These are phyloP conservation scores for Gymnopilus dilepis DNA, from an alignment of 768 basidiomycete species.

Conservation along the genomic window DNA sequence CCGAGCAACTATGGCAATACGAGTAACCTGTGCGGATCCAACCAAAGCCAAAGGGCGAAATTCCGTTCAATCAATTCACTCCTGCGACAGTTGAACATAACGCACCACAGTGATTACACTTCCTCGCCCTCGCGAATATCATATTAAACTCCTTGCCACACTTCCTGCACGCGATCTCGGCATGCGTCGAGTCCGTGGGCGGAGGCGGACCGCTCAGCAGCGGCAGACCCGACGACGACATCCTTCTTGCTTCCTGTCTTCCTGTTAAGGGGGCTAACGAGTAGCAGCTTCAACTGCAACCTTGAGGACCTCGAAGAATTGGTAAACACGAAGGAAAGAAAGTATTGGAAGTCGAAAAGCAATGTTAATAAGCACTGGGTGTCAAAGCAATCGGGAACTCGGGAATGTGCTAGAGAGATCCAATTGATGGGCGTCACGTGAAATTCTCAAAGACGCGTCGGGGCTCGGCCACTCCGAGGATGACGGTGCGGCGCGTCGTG, in stretches of 20 bases:
- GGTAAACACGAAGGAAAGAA: not conserved
- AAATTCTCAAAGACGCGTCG: too few relatives aligned
- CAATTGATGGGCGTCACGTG: constrained; percentile 13
- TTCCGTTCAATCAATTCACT: not conserved
- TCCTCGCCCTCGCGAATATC: constrained; percentile 64
- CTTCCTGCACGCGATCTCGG: constrained; percentile 58
- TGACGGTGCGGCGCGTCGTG: too few relatives aligned
- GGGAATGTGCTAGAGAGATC: constrained; percentile 29
- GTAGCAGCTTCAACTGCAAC: not conserved
- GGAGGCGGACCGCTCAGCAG: constrained; percentile 73
- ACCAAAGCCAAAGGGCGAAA: not conserved
- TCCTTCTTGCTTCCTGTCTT: too few relatives aligned
- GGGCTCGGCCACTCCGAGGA: too few relatives aligned
- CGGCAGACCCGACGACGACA: constrained; percentile 58
- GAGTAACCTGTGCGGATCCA: constrained; percentile 54
- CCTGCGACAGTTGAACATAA: constrained; percentile 4
- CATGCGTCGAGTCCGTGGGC: constrained; percentile 32
- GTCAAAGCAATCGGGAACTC: constrained; percentile 19
- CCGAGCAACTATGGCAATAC: constrained; percentile 76
- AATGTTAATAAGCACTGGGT: constrained; percentile 22
- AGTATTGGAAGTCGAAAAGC: constrained; percentile 15
- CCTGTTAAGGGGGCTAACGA: too few relatives aligned
- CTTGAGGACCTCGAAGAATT: not conserved
- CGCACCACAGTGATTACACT: constrained; percentile 80
- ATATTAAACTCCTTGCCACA: constrained; percentile 78